Conservation (phyloP, 768 basidiomycete genomes). For the Dentipellis sp. region DNA sequence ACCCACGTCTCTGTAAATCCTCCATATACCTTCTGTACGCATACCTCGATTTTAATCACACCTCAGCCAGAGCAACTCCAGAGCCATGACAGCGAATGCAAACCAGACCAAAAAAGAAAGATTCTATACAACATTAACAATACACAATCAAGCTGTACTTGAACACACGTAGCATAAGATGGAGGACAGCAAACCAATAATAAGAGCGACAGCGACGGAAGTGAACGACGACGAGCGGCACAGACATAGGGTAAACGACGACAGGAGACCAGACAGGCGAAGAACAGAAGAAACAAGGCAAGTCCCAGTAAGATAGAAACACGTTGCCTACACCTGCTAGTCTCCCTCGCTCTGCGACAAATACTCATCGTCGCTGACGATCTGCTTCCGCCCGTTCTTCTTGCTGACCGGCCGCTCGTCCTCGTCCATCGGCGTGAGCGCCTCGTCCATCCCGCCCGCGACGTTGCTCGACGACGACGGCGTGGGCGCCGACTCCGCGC, state of each 20-base stretch:
- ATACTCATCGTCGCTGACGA: conserved; percentile 59
- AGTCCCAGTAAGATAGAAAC: too few relatives aligned
- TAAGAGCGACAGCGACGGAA: neutral
- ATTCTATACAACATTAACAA: conserved; percentile 2
- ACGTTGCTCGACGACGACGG: conserved; percentile 30
- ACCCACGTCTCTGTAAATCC: too few relatives aligned
- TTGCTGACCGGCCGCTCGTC: conserved; percentile 58
- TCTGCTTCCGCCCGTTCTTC: conserved; percentile 58
- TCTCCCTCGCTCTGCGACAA: conserved; percentile 75
- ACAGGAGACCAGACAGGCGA: neutral
- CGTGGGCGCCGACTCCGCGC: conserved; percentile 38
- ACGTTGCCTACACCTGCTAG: conserved; percentile 12
- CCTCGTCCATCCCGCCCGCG: conserved; percentile 47
- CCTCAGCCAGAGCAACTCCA: too few relatives aligned
- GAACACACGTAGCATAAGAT: neutral
- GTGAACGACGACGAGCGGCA: neutral
- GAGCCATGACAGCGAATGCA: too few relatives aligned
- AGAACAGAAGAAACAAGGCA: neutral
- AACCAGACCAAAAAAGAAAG: neutral
- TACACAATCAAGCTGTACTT: neutral
- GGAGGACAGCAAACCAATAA: neutral
- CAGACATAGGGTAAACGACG: neutral
- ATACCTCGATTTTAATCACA: too few relatives aligned
- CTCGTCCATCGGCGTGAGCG: conserved; percentile 67
- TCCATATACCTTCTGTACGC: too few relatives aligned